phyloP scores from a whole-genome alignment of 306 rosid genomes.

The Trifolium fragiferum region DNA sequence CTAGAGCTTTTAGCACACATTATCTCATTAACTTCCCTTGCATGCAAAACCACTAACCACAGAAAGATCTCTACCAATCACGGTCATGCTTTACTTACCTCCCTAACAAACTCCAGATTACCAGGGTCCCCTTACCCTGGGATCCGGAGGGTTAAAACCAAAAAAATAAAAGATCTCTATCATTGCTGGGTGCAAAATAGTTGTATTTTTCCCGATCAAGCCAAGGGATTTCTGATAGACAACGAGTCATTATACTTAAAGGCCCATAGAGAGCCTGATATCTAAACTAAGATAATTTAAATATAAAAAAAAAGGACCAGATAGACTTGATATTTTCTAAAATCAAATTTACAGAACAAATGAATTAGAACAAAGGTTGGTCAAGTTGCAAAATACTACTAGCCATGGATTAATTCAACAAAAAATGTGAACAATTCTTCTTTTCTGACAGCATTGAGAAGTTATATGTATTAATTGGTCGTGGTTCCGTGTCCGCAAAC shows the following conservation, averaged over 20 bases:
- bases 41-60: conserved; percentile 1
- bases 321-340: conserved; percentile 29
- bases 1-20: conserved; percentile 3
- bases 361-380: not conserved
- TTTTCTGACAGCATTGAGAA: not conserved
- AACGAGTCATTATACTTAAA: conserved; percentile 7
- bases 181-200: conserved; percentile 1
- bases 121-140: too few species aligned
- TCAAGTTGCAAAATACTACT: conserved; percentile 7
- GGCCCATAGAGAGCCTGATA: conserved; percentile 4
- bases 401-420: not conserved
- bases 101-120: too few species aligned
- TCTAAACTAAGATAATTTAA: conserved; percentile 1
- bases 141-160: not conserved
- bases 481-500: not conserved
- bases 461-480: conserved; percentile 4
- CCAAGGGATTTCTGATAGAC: conserved; percentile 12
- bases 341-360: conserved; percentile 14
- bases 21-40: not conserved
- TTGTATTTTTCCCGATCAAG: conserved; percentile 3
- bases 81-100: too few species aligned
- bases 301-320: not conserved
- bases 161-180: not conserved
- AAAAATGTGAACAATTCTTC: not conserved
- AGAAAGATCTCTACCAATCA: not conserved